Evolutionary conservation across 108 stramenopile genomes (phyloP), one percentile per base, ranked within the genome.

Genomic region (Cylindrotheca closterium): DNA sequence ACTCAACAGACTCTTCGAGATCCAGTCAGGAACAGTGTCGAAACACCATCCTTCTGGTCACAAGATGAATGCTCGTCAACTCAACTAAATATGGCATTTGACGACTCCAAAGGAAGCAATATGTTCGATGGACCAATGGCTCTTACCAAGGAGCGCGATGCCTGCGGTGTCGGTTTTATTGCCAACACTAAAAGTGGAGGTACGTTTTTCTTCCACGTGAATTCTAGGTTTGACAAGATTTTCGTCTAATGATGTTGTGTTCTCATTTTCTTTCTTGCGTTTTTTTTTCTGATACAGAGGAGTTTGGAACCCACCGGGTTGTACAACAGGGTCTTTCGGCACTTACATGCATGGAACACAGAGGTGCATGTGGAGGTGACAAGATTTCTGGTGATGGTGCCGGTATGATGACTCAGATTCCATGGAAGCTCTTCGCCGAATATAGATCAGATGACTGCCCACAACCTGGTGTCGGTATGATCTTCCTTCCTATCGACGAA

Each of bases 141-240:
- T 24, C 58, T 94, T 28, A 77, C 76, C 19, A 85, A 80, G 62
- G 98, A 99, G 75, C 87, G 95, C 52, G 98, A 99, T 77, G 92
- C 94, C 45, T 99, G 98, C 79, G 98, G 98, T 63, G 96, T 97
- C 26, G 98, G 98, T 15, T 96, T 99, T 63, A 87, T 97, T 63
- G 95, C 89, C 51, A 92, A 92, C 64, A 79, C 85, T 1, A 74
- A 81, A 50, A 65, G 55, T 49, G 87, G 84, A 48, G 89, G 89
- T 81, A 68, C 71, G 82, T 71, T 7, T 4, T 17, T 24, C 0
- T 60, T 42, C 21, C 29, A n/a, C 28, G 17, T 4, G 23, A 22
- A 34, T 19, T 33, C 18, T n/a, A 27, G 25, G 17, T 22, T 34
- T 51, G n/a, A 4, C 23, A 7, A 42, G 34, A 17, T 51, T 54